These are phyloP conservation scores for Lentinula guzmanii DNA, from an alignment of 768 basidiomycete species.

Conservation along the genomic window DNA sequence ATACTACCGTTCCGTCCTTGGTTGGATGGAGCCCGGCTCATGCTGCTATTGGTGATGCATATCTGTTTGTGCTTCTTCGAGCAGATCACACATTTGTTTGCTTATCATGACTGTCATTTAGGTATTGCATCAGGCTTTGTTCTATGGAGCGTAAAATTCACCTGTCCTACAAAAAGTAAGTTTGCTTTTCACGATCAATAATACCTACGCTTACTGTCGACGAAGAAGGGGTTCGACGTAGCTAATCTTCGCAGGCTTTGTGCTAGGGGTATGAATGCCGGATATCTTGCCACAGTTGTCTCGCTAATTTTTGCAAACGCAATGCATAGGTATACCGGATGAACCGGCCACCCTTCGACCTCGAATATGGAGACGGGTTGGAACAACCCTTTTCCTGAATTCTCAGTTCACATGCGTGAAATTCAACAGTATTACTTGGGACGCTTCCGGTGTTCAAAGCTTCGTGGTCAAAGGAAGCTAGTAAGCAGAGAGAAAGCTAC, in stretches of 20 bases:
- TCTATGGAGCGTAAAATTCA: conserved; percentile 33
- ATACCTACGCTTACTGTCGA: conserved; percentile 13
- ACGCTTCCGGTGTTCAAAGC: conserved; percentile 51
- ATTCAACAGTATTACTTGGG: conserved; percentile 53
- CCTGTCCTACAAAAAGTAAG: conserved; percentile 38
- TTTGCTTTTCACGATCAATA: not conserved
- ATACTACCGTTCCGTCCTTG: conserved; percentile 42
- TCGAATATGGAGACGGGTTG: conserved; percentile 67
- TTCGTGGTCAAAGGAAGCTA: conserved; percentile 51
- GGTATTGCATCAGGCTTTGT: conserved; percentile 39
- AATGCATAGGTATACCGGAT: conserved; percentile 57
- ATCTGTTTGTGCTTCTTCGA: conserved; percentile 28
- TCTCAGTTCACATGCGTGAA: conserved; percentile 6
- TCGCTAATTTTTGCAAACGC: not conserved
- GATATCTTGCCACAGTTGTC: not conserved
- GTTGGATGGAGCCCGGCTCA: conserved; percentile 47
- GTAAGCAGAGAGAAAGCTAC: conserved; percentile 62
- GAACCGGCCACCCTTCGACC: conserved; percentile 73
- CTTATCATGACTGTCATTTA: conserved; percentile 11
- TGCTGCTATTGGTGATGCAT: conserved; percentile 39
- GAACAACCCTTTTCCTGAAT: not conserved
- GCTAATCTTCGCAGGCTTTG: conserved; percentile 50
- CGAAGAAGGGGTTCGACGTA: conserved; percentile 47
- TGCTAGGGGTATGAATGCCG: conserved; percentile 43
- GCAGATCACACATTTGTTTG: not conserved